Conservation (phyloP, 108 stramenopile species). For the Fragilariopsis cylindrus region DNA sequence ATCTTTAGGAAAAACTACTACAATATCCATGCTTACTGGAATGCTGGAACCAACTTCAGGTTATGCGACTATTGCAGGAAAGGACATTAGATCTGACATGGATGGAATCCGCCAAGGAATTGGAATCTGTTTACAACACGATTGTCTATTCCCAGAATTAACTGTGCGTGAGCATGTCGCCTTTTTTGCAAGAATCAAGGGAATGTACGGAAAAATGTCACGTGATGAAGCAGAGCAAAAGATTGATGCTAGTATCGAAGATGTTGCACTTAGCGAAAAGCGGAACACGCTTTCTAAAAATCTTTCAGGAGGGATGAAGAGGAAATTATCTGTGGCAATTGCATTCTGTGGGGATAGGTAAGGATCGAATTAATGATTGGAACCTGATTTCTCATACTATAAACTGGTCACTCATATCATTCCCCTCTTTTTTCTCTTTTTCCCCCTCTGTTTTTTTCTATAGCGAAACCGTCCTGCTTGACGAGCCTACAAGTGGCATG, state of each 20-base stretch:
- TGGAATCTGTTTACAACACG: conserved; percentile 95
- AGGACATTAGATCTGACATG: conserved; percentile 74
- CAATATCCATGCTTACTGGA: conserved; percentile 93
- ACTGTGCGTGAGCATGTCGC: conserved; percentile 89
- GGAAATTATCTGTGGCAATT: conserved; percentile 87
- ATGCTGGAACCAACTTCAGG: conserved; percentile 89
- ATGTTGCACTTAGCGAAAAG: conserved; percentile 80
- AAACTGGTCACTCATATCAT: not conserved
- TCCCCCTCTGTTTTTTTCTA: not conserved
- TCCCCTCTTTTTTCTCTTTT: not conserved
- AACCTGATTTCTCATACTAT: not conserved
- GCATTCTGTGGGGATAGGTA: conserved; percentile 81
- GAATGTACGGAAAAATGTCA: conserved; percentile 55
- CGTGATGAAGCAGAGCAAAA: conserved; percentile 54
- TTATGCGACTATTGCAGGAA: conserved; percentile 75
- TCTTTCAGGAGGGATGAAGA: conserved; percentile 87
- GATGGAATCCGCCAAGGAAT: conserved; percentile 60
- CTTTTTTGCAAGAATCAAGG: conserved; percentile 85
- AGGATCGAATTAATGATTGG: conserved; percentile 5
- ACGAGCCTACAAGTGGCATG: conserved; percentile 46
- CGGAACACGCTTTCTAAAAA: conserved; percentile 73
- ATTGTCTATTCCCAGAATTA: conserved; percentile 85
- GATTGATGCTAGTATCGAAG: conserved; percentile 62
- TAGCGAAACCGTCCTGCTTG: conserved; percentile 31
- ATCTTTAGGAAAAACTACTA: conserved; percentile 42